Percentiles rank a stretch among this genome's conserved stretches.
phyloP scores from a whole-genome alignment of 176 grass and related monocot genomes.

The Rhynchospora pubera region DNA sequence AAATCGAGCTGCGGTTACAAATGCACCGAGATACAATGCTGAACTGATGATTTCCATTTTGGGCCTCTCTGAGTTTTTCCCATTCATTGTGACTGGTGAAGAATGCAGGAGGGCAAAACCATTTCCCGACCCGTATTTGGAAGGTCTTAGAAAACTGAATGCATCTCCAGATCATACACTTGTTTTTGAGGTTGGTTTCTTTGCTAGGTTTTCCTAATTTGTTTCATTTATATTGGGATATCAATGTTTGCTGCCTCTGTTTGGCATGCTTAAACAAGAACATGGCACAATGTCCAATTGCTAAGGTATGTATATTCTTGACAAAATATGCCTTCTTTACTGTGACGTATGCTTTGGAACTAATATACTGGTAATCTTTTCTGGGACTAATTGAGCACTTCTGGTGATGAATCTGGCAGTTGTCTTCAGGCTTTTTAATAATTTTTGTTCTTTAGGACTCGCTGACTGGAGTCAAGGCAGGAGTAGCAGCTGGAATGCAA shows the following conservation, averaged over 20 bases:
- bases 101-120: conserved; percentile 54
- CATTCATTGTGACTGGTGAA: conserved; percentile 44
- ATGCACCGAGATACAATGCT: conserved; percentile 68
- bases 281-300: background rate
- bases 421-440: background rate
- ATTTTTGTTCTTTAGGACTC: conserved; percentile 42
- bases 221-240: background rate
- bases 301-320: background rate
- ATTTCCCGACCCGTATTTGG: conserved; percentile 62
- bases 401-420: background rate
- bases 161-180: conserved; percentile 34
- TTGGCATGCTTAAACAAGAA: background rate
- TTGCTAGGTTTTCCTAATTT: background rate
- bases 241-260: background rate
- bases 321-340: background rate
- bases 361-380: background rate
- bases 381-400: background rate
- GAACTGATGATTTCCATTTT: conserved; percentile 67
- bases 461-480: conserved; percentile 42
- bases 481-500: conserved; percentile 55
- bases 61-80: conserved; percentile 69
- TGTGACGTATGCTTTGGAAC: background rate
- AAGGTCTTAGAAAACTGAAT: conserved; percentile 44
- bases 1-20: conserved; percentile 66
- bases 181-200: conserved; percentile 41